These are phyloP conservation scores for Rhipidocladum racemiflorum DNA, from an alignment of 176 grass and related monocot species.

Conservation along the genomic window DNA sequence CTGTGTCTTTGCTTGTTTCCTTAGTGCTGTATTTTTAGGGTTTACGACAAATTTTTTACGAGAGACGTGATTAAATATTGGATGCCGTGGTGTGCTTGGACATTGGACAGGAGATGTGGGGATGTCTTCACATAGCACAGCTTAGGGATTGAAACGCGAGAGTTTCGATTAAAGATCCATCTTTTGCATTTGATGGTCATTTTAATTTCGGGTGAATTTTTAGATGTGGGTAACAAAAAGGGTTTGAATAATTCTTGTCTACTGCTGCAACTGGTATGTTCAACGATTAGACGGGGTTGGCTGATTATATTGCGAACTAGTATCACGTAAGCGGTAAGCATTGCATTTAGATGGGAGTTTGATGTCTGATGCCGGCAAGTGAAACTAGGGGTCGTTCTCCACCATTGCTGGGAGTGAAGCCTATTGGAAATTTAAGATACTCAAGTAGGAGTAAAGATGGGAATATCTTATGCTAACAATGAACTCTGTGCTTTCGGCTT, in stretches of 20 bases:
- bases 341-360: not conserved
- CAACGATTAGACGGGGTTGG: not conserved
- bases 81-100: not conserved
- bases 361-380: not conserved
- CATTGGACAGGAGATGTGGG: not conserved
- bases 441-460: not conserved
- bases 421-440: not conserved
- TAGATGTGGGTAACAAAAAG: not conserved
- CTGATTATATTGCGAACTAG: not conserved
- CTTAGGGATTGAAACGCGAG: not conserved
- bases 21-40: not conserved
- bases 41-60: not conserved
- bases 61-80: not conserved
- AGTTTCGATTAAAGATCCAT: not conserved
- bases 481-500: no score
- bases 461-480: not conserved
- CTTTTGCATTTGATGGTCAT: not conserved
- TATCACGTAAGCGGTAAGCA: not conserved
- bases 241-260: not conserved
- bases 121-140: not conserved
- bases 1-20: not conserved
- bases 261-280: not conserved
- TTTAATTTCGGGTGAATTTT: not conserved
- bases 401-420: not conserved
- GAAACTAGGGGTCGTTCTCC: not conserved